Evolutionary conservation across 768 basidiomycete genomes (phyloP).

Genomic region (Gymnopilus dilepis): DNA sequence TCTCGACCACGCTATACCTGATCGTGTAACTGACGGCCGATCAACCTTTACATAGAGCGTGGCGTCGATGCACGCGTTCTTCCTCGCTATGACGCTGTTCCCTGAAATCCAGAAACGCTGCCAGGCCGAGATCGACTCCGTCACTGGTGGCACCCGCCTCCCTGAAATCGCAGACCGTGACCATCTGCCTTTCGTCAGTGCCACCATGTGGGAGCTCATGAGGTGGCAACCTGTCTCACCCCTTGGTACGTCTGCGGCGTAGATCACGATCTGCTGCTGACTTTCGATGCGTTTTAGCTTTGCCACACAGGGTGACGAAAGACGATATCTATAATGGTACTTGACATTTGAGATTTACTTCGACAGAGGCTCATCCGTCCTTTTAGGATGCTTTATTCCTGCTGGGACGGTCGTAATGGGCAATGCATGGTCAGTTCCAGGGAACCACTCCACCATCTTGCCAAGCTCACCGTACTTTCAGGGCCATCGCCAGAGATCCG

Average conservation of each 20-base stretch:
- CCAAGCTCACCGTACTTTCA: slow-evolving; percentile 6
- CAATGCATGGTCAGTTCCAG: slow-evolving; percentile 32
- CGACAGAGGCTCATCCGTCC: slow-evolving; percentile 15
- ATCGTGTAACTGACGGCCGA: neutral
- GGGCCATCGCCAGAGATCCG: slow-evolving; percentile 34
- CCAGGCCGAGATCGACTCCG: slow-evolving; percentile 43
- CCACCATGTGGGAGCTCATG: slow-evolving; percentile 40
- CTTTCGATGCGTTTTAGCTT: slow-evolving; percentile 10
- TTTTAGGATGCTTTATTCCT: slow-evolving; percentile 38
- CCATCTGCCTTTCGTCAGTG: slow-evolving; percentile 39
- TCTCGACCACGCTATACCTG: neutral
- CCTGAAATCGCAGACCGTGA: slow-evolving; percentile 38
- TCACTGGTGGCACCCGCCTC: slow-evolving; percentile 37
- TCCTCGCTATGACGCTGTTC: slow-evolving; percentile 40
- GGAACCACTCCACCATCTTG: neutral
- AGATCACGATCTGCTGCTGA: neutral
- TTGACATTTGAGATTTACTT: neutral
- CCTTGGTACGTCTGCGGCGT: slow-evolving; percentile 31
- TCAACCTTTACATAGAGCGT: slow-evolving; percentile 30
- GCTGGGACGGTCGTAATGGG: slow-evolving; percentile 38
- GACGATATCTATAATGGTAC: slow-evolving; percentile 25
- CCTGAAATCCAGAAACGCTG: slow-evolving; percentile 40
- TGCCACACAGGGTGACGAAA: slow-evolving; percentile 23
- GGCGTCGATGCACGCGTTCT: slow-evolving; percentile 36
- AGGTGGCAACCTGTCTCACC: slow-evolving; percentile 39